Percentiles rank a stretch among this genome's conserved stretches.
phyloP scores from a whole-genome alignment of 371 early-diverging fungal species.

The Blastocladiella emersonii region DNA sequence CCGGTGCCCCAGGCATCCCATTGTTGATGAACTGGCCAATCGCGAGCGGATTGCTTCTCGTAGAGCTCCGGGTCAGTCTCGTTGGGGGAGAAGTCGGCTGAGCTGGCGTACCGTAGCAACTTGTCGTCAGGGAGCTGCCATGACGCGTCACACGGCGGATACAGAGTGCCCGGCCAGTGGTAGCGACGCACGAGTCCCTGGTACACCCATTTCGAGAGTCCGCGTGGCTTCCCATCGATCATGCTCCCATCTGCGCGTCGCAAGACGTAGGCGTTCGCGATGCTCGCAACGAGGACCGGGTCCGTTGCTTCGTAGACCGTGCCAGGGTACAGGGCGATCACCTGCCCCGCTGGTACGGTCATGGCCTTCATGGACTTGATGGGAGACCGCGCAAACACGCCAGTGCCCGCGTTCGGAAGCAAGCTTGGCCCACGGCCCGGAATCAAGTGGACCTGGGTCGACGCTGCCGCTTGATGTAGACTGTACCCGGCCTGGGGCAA shows the following conservation, averaged over 20 bases:
- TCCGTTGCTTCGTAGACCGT: conserved; percentile 7
- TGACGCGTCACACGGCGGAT: too few relatives aligned
- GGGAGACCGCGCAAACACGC: conserved; percentile 6
- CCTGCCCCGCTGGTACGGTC: neutral
- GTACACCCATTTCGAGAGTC: conserved; percentile 6
- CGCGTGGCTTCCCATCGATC: conserved; percentile 10
- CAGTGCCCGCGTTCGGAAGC: conserved; percentile 11
- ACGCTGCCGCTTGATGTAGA: too few relatives aligned
- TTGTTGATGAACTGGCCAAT: conserved; percentile 13
- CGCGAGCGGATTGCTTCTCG: conserved; percentile 5
- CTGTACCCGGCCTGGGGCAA: too few relatives aligned
- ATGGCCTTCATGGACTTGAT: too few relatives aligned
- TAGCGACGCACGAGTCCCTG: neutral
- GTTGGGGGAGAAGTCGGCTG: too few relatives aligned
- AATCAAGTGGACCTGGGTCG: too few relatives aligned
- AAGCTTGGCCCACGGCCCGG: too few relatives aligned
- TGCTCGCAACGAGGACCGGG: conserved; percentile 10
- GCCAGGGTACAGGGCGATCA: conserved; percentile 11
- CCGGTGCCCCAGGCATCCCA: neutral
- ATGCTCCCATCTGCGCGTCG: conserved; percentile 8
- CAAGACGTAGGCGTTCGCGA: conserved; percentile 9
- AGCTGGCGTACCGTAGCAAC: too few relatives aligned
- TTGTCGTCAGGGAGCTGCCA: too few relatives aligned
- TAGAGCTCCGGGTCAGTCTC: neutral
- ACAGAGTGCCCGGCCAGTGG: too few relatives aligned